Base-by-base conservation (phyloP, 129 eudicot genomes). In the Solidago caesia region DNA sequence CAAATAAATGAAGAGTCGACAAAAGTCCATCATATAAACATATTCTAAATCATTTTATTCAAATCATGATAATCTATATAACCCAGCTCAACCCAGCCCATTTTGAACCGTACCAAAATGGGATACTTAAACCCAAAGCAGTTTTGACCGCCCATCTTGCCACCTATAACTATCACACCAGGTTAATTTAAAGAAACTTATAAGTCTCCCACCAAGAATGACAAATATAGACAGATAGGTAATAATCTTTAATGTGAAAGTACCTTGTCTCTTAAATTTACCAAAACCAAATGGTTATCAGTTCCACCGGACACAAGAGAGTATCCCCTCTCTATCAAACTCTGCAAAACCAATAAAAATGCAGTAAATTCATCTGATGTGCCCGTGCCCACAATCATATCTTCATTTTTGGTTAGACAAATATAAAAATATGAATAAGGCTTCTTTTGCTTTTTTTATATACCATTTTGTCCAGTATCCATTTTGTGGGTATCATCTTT, bases 281-380 rank as follows among this genome's bases (percentile, higher is more conserved):
- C 96, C 87, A 92, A 79, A 74, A 92, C 94, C 75, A 92, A 84
- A 87, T 92, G 96, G 88, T 92, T 92, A 26, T 92, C 97, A 14
- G 96, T 92, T 86, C 97, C 97, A 72, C 97, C 97, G 33, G 97
- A 92, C 14, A 92, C 97, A 79, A 92, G 94, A 58, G 85, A 84
- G 75, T 92, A 92, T 51, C 96, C 97, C 83, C 44, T 80, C 79
- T 85, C 89, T n/a, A 80, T 48, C 83, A 92, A 79, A 74, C 87
- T 82, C 96, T 92, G 90, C 84, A 86, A 49, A 72, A 58, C 21
- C 74, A 57, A 67, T 39, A 14, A 72, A 46, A 46, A 41, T 9
- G 11, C 6, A 13, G 15, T 57, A 16, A 26, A 26, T 27, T 12
- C 33, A 26, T 44, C 56, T 44, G 39, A 33, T 33, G 1, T 39